Evolutionary conservation across 768 basidiomycete genomes (phyloP), one percentile per base, ranked within the genome.

Genomic region (Termitomyces sp.): DNA sequence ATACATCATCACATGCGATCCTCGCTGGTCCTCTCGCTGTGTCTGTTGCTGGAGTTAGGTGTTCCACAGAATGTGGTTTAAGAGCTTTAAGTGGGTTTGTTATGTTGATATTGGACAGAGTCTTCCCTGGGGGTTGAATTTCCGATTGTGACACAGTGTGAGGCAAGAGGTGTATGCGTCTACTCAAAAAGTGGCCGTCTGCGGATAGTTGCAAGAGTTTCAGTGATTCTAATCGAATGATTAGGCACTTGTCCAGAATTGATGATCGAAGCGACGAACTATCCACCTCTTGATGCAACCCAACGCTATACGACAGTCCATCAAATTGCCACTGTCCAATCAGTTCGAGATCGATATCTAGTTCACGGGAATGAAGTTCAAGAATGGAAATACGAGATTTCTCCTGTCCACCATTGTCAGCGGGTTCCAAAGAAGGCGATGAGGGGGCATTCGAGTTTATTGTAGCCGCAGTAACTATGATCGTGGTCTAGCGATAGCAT

Each of bases 11-110:
- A 7, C 75, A 60, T 31, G 60, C 59, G 33, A 75, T 57, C 37
- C 71, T 71, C 47, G 65, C 69, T 12, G 53, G 35, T 55, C 58
- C 59, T 45, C 63, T 60, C 58, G 63, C 31, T 45, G 56, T 57
- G 55, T 69, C 62, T 33, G 65, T 38, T 17, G 65, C 40, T 17
- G 60, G 17, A 54, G 62, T 44, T 2, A 80, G 50, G 52, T 75
- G 72, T 31, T 87, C 86, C 0, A 74, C 63, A n/a, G 82, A 80
- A n/a, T 66, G 74, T 28, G 71, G 71, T 54, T 75, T 74, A 14
- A 81, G 73, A 1, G 75, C 71, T 65, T 84, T 90, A 73, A 90
- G 84, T 3, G 84, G 78, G 58, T 84, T 86, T 7, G 85, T 75
- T n/a, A 87, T 69, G 28, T 64, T 57, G 35, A 64, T 55, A 57